Evolutionary conservation across 805 yeast genomes (phyloP).

Genomic region (Candida methanosorbosa): DNA sequence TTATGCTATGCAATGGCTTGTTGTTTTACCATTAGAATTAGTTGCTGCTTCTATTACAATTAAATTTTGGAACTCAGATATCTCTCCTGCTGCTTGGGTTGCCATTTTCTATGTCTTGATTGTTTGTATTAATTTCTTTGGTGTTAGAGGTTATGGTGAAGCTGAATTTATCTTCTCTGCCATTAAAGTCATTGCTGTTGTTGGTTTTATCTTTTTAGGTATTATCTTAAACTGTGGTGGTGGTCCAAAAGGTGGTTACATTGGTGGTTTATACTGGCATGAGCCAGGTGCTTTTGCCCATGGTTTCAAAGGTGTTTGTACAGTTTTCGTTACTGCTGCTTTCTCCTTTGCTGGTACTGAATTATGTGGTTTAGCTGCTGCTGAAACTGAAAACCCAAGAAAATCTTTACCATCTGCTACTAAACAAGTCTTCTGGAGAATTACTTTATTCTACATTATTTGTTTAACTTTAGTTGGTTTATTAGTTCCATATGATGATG

Average conservation of each 20-base stretch:
- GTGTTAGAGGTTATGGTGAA: constrained; percentile 64
- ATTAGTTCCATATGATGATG: constrained; percentile 50
- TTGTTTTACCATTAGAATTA: constrained; percentile 45
- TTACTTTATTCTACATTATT: constrained; percentile 47
- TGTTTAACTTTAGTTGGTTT: constrained; percentile 48
- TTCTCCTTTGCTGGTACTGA: constrained; percentile 64
- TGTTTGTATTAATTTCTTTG: constrained; percentile 45
- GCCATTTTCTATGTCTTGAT: constrained; percentile 45
- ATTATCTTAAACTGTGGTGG: constrained; percentile 56
- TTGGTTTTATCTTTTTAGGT: constrained; percentile 49
- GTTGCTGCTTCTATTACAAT: constrained; percentile 48
- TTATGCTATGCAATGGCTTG: constrained; percentile 47
- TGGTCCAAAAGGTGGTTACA: constrained; percentile 45
- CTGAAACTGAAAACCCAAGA: constrained; percentile 56
- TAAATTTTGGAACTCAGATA: constrained; percentile 34
- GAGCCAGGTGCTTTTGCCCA: constrained; percentile 49
- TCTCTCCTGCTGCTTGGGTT: constrained; percentile 48
- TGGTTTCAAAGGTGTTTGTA: constrained; percentile 56
- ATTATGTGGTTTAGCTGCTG: constrained; percentile 56
- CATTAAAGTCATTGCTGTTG: constrained; percentile 47
- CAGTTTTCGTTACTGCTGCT: constrained; percentile 53
- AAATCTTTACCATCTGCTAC: constrained; percentile 55
- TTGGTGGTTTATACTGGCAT: constrained; percentile 54
- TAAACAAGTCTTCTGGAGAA: constrained; percentile 59
- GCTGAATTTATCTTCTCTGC: constrained; percentile 51